These are phyloP conservation scores for Chondrostereum purpureum DNA, from an alignment of 1,284 basidiomycete species.

Conservation along the genomic window DNA sequence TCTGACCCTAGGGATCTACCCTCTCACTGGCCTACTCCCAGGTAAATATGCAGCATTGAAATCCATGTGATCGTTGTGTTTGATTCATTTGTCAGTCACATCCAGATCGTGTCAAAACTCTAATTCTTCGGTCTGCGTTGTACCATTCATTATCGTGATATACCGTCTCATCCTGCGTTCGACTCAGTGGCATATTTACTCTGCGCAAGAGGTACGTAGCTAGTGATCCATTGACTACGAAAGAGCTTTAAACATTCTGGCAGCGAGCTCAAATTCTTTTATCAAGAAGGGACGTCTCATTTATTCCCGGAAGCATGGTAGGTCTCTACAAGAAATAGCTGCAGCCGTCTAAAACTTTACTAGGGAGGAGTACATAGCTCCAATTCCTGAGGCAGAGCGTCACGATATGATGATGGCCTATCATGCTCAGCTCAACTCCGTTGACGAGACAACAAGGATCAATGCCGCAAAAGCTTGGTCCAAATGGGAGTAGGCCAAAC, in stretches of 20 bases:
- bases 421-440: constrained; percentile 73
- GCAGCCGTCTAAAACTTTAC: neutral
- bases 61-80: constrained; percentile 3
- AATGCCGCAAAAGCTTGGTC: constrained; percentile 83
- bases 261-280: constrained; percentile 89
- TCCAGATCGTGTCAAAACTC: constrained; percentile 72
- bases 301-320: constrained; percentile 88
- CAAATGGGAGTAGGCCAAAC: constrained; percentile 73
- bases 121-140: constrained; percentile 67
- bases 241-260: constrained; percentile 1
- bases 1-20: constrained; percentile 81
- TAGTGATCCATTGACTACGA: too few species aligned
- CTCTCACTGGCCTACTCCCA: constrained; percentile 87
- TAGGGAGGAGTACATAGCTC: constrained; percentile 77
- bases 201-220: constrained; percentile 59
- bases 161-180: constrained; percentile 1
- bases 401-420: constrained; percentile 81
- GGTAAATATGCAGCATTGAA: constrained; percentile 34
- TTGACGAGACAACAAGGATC: constrained; percentile 61
- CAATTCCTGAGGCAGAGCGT: constrained; percentile 77
- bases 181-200: constrained; percentile 78
- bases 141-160: neutral
- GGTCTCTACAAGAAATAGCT: too few species aligned
- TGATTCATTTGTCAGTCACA: constrained; percentile 50
- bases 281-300: constrained; percentile 77